Evolutionary conservation across 257 asterid genomes (phyloP).

Genomic region (Primulina eburnea): DNA sequence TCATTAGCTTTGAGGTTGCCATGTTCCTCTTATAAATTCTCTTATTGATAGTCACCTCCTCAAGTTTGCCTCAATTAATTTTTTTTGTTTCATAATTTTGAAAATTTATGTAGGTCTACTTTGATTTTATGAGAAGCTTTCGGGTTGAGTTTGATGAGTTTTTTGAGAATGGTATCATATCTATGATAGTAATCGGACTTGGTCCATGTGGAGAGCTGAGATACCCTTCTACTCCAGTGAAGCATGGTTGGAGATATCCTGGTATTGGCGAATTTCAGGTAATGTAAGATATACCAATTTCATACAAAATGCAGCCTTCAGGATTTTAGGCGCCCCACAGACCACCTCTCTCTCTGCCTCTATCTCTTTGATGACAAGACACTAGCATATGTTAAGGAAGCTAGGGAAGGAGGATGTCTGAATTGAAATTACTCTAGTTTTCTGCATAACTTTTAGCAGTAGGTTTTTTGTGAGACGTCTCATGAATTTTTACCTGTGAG

Average conservation of each 20-base stretch:
- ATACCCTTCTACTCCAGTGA: conserved; percentile 80
- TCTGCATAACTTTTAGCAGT: too few relatives aligned
- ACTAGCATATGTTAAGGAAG: neutral
- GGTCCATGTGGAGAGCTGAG: conserved; percentile 93
- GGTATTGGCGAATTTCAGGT: conserved; percentile 97
- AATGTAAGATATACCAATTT: conserved; percentile 10
- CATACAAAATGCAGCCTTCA: conserved; percentile 2
- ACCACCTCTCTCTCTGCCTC: neutral
- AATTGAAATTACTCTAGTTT: too few relatives aligned
- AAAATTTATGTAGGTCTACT: conserved; percentile 69
- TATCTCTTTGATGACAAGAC: neutral
- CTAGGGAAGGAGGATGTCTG: too few relatives aligned
- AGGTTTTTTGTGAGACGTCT: too few relatives aligned
- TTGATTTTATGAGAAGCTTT: conserved; percentile 90
- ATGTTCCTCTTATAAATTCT: conserved; percentile 10
- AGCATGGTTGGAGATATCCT: conserved; percentile 90
- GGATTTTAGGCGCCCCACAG: neutral
- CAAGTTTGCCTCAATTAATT: conserved; percentile 4
- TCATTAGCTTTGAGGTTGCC: conserved; percentile 1
- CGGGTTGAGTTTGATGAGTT: conserved; percentile 79
- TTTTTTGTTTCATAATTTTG: conserved; percentile 20
- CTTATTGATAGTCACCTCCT: conserved; percentile 12
- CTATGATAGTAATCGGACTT: conserved; percentile 73
- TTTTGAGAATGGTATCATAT: conserved; percentile 67
- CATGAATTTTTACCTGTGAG: too few relatives aligned